Evolutionary conservation across 1,284 basidiomycete genomes (phyloP).

Genomic region (Coriolopsis trogii): DNA sequence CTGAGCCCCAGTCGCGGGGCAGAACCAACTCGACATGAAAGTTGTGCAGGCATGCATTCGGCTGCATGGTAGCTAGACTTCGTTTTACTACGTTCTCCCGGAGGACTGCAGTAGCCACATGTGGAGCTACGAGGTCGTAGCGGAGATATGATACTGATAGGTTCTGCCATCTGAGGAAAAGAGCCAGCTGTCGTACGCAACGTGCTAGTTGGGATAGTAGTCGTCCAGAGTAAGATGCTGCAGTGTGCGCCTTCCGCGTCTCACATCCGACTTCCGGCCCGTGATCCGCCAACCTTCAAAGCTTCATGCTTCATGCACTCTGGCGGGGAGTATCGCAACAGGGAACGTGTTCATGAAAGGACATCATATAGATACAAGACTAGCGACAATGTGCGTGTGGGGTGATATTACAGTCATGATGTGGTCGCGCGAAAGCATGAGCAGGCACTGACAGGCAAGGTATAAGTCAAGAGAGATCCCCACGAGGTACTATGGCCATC

Average conservation of each 20-base stretch:
- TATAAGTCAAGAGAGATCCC: slow-evolving; percentile 19
- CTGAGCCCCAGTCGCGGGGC: too few relatives aligned
- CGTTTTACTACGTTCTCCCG: slow-evolving; percentile 37
- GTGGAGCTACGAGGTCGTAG: slow-evolving; percentile 29
- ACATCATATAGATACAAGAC: slow-evolving; percentile 20
- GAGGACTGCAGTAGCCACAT: slow-evolving; percentile 47
- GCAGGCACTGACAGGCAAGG: neutral
- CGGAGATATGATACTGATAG: slow-evolving; percentile 27
- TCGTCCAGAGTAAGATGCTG: too few relatives aligned
- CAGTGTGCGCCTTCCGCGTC: too few relatives aligned
- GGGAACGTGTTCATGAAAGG: neutral
- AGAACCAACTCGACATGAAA: slow-evolving; percentile 53
- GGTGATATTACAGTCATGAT: slow-evolving; percentile 20
- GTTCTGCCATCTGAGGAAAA: neutral
- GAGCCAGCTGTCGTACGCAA: too few relatives aligned
- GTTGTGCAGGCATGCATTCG: slow-evolving; percentile 37
- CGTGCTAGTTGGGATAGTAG: too few relatives aligned
- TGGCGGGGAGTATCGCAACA: too few relatives aligned
- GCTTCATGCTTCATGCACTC: too few relatives aligned
- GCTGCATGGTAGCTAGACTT: slow-evolving; percentile 40
- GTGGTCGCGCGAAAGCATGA: slow-evolving; percentile 15
- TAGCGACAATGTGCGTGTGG: slow-evolving; percentile 12
- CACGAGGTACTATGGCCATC: too few relatives aligned
- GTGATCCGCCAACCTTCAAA: too few relatives aligned
- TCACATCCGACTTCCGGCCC: too few relatives aligned